phyloP scores from a whole-genome alignment of 2,329 filamentous ascomycete genomes.

The Fusarium subtropicale region DNA sequence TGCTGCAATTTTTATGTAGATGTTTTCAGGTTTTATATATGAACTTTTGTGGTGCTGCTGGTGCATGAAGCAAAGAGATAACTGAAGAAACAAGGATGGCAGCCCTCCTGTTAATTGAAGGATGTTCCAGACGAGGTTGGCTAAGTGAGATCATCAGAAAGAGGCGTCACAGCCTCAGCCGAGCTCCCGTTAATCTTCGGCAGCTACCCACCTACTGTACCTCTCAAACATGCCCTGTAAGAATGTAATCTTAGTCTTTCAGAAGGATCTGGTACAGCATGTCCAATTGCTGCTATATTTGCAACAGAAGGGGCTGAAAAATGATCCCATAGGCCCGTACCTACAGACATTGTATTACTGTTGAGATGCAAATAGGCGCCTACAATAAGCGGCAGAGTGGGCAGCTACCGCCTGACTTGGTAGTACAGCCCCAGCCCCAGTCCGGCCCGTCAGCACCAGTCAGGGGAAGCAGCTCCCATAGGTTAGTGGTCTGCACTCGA shows the following conservation, averaged over 20 bases:
- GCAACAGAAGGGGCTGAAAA: constrained; percentile 27
- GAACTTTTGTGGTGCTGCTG: constrained; percentile 10
- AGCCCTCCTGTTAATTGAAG: background rate
- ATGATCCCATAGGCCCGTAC: background rate
- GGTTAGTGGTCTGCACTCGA: constrained; percentile 2
- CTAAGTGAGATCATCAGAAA: constrained; percentile 23
- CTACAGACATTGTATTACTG: background rate
- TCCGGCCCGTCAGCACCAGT: constrained; percentile 1
- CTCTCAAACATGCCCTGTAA: background rate
- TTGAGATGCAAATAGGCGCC: background rate
- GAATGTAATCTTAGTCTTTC: background rate
- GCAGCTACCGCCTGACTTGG: constrained; percentile 1
- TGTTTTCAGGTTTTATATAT: background rate
- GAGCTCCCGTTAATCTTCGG: constrained; percentile 13
- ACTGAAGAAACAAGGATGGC: background rate
- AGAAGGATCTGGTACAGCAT: background rate
- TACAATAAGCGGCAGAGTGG: background rate
- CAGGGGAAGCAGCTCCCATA: background rate
- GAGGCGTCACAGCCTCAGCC: constrained; percentile 15
- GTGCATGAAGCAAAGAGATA: background rate
- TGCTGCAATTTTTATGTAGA: constrained; percentile 6
- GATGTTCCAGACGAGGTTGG: constrained; percentile 18
- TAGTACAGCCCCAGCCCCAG: constrained; percentile 1
- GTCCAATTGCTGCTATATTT: constrained; percentile 40
- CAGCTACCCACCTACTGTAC: background rate